A percentile compares a stretch with the other conserved stretches of the same genome.
phyloP scores from a whole-genome alignment of 164 flowering plant genomes.

The Magnolia sinica region DNA sequence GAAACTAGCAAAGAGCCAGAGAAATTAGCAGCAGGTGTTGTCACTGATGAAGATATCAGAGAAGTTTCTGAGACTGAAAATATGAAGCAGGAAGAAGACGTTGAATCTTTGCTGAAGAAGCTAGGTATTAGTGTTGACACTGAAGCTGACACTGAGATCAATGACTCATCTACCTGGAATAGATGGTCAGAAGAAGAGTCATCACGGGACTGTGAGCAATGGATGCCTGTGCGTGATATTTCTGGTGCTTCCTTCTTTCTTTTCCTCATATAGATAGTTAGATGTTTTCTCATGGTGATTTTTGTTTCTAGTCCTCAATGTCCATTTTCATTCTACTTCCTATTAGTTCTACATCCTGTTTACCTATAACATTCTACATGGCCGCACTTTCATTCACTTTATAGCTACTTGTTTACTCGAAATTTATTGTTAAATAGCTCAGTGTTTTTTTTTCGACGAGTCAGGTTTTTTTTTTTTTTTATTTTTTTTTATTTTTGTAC shows the following conservation, averaged over 20 bases:
- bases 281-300: neutral
- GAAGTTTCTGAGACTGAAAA: conserved; percentile 45
- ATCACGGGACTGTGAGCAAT: conserved; percentile 59
- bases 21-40: conserved; percentile 16
- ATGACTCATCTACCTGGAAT: conserved; percentile 66
- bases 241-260: conserved; percentile 38
- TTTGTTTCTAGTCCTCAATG: neutral
- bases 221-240: conserved; percentile 83
- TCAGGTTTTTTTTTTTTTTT: conserved; percentile 10
- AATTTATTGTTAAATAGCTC: conserved; percentile 13
- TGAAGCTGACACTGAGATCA: conserved; percentile 54
- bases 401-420: neutral
- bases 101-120: conserved; percentile 65
- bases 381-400: neutral
- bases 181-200: conserved; percentile 86
- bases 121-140: conserved; percentile 72
- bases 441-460: neutral
- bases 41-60: conserved; percentile 31
- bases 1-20: conserved; percentile 21
- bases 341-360: too few species aligned
- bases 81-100: conserved; percentile 47
- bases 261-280: neutral
- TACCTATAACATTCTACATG: neutral
- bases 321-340: neutral
- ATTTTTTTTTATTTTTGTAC: too few species aligned